Conservation (phyloP, 306 rosid species). For the Astragalus membranaceus region DNA sequence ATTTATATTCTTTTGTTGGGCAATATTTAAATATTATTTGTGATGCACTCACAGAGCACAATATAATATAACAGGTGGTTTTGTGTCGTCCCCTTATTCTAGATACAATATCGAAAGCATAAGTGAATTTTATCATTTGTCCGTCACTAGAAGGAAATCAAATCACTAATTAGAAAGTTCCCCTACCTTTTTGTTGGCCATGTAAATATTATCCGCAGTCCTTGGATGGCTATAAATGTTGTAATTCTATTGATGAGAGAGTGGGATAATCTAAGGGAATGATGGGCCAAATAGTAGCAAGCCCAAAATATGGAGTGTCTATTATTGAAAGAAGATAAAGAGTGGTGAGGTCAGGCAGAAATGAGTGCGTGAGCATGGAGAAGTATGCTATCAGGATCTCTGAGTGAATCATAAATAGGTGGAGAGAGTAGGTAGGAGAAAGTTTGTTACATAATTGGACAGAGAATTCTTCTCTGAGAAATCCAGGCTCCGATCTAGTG, state of each 20-base stretch:
- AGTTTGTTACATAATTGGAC: too few relatives aligned
- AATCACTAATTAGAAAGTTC: not conserved
- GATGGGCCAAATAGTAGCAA: too few relatives aligned
- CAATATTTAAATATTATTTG: not conserved
- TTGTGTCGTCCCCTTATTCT: not conserved
- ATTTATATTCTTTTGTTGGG: not conserved
- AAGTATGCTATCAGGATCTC: too few relatives aligned
- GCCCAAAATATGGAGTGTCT: too few relatives aligned
- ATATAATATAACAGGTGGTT: not conserved
- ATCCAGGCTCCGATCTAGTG: too few relatives aligned
- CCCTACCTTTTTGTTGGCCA: not conserved
- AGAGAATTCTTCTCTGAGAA: too few relatives aligned
- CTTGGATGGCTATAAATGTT: not conserved
- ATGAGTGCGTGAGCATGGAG: too few relatives aligned
- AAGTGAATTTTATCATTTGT: not conserved
- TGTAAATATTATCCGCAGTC: not conserved
- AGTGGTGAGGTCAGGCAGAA: too few relatives aligned
- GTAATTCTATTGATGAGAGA: not conserved
- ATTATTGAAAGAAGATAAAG: too few relatives aligned
- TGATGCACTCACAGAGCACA: not conserved
- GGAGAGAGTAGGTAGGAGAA: too few relatives aligned
- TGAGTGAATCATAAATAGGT: too few relatives aligned
- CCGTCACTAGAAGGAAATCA: not conserved
- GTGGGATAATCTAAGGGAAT: too few relatives aligned
- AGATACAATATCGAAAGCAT: not conserved